Percentiles rank a stretch among this genome's conserved stretches.
These are phyloP conservation scores for Sphagnurus paluster DNA, from an alignment of 1,284 basidiomycete species.

Conservation along the genomic window DNA sequence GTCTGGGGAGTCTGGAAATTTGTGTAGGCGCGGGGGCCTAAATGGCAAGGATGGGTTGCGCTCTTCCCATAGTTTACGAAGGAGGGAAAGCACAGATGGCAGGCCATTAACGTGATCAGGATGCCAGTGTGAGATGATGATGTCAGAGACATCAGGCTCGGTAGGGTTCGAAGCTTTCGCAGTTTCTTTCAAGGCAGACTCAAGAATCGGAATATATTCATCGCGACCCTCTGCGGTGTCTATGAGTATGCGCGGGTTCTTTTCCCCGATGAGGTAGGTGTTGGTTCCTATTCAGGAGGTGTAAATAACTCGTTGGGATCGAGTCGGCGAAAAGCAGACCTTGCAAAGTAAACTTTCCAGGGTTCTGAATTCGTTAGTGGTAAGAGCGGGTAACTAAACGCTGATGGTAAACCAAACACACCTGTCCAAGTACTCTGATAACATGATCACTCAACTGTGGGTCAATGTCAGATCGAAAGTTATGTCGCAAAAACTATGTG, in stretches of 20 bases:
- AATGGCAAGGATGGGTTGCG: conserved; percentile 45
- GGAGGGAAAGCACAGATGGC: conserved; percentile 66
- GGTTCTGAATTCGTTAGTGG: conserved; percentile 62
- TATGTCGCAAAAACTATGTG: background rate
- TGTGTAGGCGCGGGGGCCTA: conserved; percentile 69
- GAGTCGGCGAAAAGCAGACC: conserved; percentile 39
- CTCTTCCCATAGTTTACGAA: conserved; percentile 59
- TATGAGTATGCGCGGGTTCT: conserved; percentile 76
- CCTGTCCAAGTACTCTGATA: conserved; percentile 73
- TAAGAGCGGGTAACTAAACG: background rate
- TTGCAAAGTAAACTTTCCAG: conserved; percentile 89
- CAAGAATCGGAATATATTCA: conserved; percentile 68
- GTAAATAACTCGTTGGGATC: conserved; percentile 3
- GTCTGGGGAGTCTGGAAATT: conserved; percentile 47
- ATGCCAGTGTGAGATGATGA: conserved; percentile 92
- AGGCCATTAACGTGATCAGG: conserved; percentile 85
- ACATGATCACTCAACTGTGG: conserved; percentile 63
- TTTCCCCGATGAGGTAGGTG: conserved; percentile 81
- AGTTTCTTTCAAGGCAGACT: conserved; percentile 50
- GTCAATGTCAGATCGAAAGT: conserved; percentile 1
- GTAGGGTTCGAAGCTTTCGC: conserved; percentile 30
- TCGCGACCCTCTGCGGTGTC: conserved; percentile 87
- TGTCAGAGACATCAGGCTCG: conserved; percentile 70
- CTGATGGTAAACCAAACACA: conserved; percentile 29
- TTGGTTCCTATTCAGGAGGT: conserved; percentile 71